Conservation (phyloP, 2,329 filamentous ascomycete genomes). For the Xylaria sp. region DNA sequence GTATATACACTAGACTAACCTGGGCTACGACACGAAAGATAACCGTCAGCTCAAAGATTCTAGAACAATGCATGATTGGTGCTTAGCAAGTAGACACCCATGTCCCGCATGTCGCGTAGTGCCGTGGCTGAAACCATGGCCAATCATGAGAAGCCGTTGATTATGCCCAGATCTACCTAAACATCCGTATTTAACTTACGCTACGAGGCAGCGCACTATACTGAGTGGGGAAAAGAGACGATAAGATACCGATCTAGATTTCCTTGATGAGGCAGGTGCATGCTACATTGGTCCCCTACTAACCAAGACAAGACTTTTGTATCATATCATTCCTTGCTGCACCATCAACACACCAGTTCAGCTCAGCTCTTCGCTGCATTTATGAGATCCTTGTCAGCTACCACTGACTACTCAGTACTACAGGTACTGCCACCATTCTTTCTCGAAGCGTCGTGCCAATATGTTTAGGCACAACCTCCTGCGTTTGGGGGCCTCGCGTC, state of each 20-base stretch:
- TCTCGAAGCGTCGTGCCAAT: neutral
- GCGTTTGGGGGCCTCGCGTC: neutral
- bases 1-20: neutral
- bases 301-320: conserved; percentile 6
- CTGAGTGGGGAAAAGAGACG: neutral
- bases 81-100: neutral
- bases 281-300: conserved; percentile 14
- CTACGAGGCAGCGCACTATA: neutral
- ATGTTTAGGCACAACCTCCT: neutral
- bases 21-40: conserved; percentile 9
- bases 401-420: neutral
- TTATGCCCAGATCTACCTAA: neutral
- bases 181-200: neutral
- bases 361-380: conserved; percentile 22
- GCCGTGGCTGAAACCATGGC: conserved; percentile 21
- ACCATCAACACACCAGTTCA: neutral
- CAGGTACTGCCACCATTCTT: neutral
- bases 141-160: conserved; percentile 15
- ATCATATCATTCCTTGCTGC: neutral
- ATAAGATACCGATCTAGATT: conserved; percentile 25
- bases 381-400: conserved; percentile 26
- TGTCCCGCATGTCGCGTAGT: neutral
- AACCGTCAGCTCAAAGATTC: conserved; percentile 31
- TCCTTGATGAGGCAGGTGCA: conserved; percentile 26
- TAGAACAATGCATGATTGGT: conserved; percentile 28